These are phyloP conservation scores for Diutina rugosa DNA, from an alignment of 1,139 yeast species.

Conservation along the genomic window DNA sequence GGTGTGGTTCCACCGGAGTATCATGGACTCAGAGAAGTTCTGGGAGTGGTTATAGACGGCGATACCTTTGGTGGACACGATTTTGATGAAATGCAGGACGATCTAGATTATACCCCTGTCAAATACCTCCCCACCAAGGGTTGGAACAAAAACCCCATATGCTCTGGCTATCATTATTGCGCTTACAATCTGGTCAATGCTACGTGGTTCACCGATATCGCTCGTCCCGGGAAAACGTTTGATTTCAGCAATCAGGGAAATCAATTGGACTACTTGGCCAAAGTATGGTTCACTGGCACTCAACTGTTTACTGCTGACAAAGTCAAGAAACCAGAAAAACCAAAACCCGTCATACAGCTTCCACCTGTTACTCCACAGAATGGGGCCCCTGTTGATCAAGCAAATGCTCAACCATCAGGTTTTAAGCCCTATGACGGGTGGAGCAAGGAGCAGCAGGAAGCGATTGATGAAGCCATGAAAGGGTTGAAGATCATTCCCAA, in stretches of 20 bases:
- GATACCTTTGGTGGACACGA: not conserved
- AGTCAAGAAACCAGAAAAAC: not conserved
- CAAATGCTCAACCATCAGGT: not conserved
- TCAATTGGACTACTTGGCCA: not conserved
- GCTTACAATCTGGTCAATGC: not conserved
- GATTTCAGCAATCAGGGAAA: not conserved
- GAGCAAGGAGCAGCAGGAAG: not conserved
- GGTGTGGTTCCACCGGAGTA: not conserved
- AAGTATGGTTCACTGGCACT: constrained; percentile 1
- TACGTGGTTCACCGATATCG: not conserved
- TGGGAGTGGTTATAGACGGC: not conserved
- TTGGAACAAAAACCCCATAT: not conserved
- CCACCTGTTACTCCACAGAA: not conserved
- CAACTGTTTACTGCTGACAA: not conserved
- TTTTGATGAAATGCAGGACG: not conserved
- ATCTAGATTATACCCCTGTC: not conserved
- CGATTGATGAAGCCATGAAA: not conserved
- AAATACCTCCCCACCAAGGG: not conserved
- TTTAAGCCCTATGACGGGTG: not conserved
- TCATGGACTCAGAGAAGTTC: not conserved
- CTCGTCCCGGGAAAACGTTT: not conserved
- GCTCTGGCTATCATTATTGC: not conserved
- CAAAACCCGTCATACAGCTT: not conserved
- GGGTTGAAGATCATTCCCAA: not conserved
- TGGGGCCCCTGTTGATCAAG: not conserved